phyloP scores from a whole-genome alignment of 805 yeast genomes.

The Zygosaccharomyces bisporus region DNA sequence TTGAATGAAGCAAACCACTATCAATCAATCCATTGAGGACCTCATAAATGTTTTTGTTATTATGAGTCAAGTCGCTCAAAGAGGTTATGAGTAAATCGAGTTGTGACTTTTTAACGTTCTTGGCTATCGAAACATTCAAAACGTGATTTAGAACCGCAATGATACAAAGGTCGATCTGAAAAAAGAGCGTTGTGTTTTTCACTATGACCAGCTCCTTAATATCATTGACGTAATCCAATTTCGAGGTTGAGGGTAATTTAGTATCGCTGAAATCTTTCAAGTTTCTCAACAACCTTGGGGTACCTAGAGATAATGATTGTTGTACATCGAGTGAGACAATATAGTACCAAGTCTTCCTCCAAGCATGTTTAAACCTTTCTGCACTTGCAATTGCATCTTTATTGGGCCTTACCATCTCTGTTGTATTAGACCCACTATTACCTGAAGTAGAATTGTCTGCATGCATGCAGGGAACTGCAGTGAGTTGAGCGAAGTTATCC shows the following conservation, averaged over 20 bases:
- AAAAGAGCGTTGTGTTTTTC: constrained; percentile 45
- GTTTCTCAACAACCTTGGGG: constrained; percentile 39
- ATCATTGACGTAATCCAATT: constrained; percentile 38
- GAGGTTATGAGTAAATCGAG: constrained; percentile 38
- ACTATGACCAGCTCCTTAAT: constrained; percentile 46
- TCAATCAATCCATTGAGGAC: constrained; percentile 28
- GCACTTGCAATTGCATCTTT: constrained; percentile 30
- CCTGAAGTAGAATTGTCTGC: constrained; percentile 12
- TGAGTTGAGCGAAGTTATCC: constrained; percentile 44
- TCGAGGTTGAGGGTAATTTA: constrained; percentile 40
- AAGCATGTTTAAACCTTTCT: constrained; percentile 43
- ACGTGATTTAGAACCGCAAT: constrained; percentile 34
- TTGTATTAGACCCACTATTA: constrained; percentile 8
- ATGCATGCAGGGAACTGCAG: constrained; percentile 22
- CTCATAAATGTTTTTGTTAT: constrained; percentile 30
- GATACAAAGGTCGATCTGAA: constrained; percentile 44
- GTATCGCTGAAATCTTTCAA: constrained; percentile 43
- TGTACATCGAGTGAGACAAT: constrained; percentile 42
- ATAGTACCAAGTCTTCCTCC: constrained; percentile 59
- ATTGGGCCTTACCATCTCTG: constrained; percentile 15
- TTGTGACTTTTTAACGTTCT: constrained; percentile 42
- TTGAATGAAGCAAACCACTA: constrained; percentile 30
- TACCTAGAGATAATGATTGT: constrained; percentile 42
- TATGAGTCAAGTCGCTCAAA: constrained; percentile 35
- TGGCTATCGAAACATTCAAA: constrained; percentile 34